Conservation (phyloP, 192 early-diverging fungal genomes). For the Gaertneriomyces semiglobifer region DNA sequence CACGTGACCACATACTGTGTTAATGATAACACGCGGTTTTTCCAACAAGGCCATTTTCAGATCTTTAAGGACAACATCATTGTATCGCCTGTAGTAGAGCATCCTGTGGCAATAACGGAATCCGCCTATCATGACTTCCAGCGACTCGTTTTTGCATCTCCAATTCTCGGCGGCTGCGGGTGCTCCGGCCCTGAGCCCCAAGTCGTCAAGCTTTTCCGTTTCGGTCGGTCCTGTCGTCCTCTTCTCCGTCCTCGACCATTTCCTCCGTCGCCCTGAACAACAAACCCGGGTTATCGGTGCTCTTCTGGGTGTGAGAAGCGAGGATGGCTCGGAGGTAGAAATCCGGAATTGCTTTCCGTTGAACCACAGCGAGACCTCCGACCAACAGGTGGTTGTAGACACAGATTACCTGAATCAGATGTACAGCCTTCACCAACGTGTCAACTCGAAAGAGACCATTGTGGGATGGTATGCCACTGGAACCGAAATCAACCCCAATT, state of each 20-base stretch:
- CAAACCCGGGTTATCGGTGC: constrained; percentile 86
- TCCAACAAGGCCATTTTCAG: constrained; percentile 2
- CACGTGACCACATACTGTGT: no score
- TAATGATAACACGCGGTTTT: no score
- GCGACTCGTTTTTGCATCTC: constrained; percentile 14
- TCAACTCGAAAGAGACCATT: constrained; percentile 84
- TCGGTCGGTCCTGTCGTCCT: constrained; percentile 78
- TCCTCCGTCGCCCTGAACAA: constrained; percentile 75
- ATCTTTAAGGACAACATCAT: constrained; percentile 30
- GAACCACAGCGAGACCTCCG: constrained; percentile 71
- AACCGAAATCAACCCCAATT: constrained; percentile 46
- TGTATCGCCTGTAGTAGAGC: background rate
- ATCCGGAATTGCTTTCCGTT: constrained; percentile 86
- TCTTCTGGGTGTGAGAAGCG: constrained; percentile 81
- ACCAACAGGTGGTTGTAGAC: constrained; percentile 77
- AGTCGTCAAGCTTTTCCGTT: constrained; percentile 44
- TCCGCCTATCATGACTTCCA: no score
- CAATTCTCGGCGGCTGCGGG: constrained; percentile 1
- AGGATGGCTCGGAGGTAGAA: constrained; percentile 84
- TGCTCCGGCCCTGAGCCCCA: background rate
- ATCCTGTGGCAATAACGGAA: no score
- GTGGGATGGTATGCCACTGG: constrained; percentile 92
- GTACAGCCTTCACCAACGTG: constrained; percentile 83
- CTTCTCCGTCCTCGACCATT: constrained; percentile 92
- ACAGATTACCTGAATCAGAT: constrained; percentile 84